These are phyloP conservation scores for Sugiyamaella boreocaroliniensis DNA, from an alignment of 805 yeast genomes.

Conservation along the genomic window DNA sequence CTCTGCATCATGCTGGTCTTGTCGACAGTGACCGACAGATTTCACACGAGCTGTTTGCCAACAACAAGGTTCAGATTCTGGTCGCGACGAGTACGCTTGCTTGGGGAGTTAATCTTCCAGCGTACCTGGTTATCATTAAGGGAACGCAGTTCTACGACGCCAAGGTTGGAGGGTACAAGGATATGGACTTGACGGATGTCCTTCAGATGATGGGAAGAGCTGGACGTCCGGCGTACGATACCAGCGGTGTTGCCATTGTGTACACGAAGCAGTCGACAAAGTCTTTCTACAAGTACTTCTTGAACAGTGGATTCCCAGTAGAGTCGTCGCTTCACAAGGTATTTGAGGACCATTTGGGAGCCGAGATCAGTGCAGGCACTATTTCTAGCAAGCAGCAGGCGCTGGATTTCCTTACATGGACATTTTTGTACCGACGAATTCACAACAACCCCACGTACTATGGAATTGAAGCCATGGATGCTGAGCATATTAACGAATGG, in stretches of 20 bases:
- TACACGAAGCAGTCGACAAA: constrained; percentile 71
- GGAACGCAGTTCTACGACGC: constrained; percentile 64
- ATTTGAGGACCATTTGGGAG: constrained; percentile 74
- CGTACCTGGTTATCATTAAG: constrained; percentile 69
- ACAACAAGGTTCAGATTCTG: constrained; percentile 63
- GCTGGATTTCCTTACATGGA: constrained; percentile 69
- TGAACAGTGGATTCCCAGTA: constrained; percentile 76
- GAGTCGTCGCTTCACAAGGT: constrained; percentile 73
- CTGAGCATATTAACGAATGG: constrained; percentile 32
- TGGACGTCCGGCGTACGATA: constrained; percentile 75
- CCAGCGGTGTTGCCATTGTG: constrained; percentile 69
- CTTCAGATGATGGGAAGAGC: constrained; percentile 84
- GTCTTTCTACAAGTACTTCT: constrained; percentile 67
- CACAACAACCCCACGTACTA: constrained; percentile 74
- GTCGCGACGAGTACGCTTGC: constrained; percentile 80
- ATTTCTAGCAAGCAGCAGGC: constrained; percentile 61
- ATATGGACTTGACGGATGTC: constrained; percentile 78
- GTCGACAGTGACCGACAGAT: constrained; percentile 66
- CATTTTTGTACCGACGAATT: constrained; percentile 65
- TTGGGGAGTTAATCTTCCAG: constrained; percentile 83
- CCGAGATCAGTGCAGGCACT: constrained; percentile 68
- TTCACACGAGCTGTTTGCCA: constrained; percentile 62
- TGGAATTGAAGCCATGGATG: constrained; percentile 56
- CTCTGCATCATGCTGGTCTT: constrained; percentile 76
- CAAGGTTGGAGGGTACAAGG: constrained; percentile 57